Base-by-base conservation (phyloP, 2,329 filamentous ascomycete species). In the Didymosphaeria variabile region DNA sequence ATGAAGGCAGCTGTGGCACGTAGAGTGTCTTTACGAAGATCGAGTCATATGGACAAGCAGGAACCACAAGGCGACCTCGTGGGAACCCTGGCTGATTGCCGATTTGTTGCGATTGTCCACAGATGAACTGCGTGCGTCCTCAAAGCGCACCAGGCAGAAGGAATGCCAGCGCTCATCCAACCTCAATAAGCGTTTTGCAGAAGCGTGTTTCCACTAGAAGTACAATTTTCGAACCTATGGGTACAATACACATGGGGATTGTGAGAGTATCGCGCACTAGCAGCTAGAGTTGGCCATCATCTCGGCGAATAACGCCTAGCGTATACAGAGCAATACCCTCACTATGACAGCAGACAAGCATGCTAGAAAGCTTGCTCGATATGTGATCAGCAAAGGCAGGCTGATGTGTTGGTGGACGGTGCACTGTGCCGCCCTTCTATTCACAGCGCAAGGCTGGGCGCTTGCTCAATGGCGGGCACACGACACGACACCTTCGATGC, bases 1-100 rank as follows among this genome's bases (percentile, higher is more conserved):
- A 59, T 54, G 61, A 55, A 57, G 57, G 49, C 47, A n/a, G 46
- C 26, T 64, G 68, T 71, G 66, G 64, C 69, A 71, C 58, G 52
- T 70, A 70, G 58, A 72, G 67, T 69, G 62, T 53, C 58, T 51
- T 46, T 47, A 57, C 62, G 56, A 64, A 32, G 53, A 38, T 44
- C 40, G 53, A 64, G 65, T 61, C 60, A 64, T 58, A 59, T 60
- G 57, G 59, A 56, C 58, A 66, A 68, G 60, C 59, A 65, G 58
- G 62, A 47, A 59, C 50, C 55, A 53, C 36, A 60, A 45, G 45
- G 60, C 50, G 55, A 61, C 58, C 32, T 7, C 61, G 44, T 38
- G 45, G 44, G 46, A 31, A 23, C 44, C 62, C 62, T 66, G 62
- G 65, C 66, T 58, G 63, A 63, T 61, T 23, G 60, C 44, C 53